phyloP scores from a whole-genome alignment of 176 grass and related monocot species.

The Urochloa ruziziensis region DNA sequence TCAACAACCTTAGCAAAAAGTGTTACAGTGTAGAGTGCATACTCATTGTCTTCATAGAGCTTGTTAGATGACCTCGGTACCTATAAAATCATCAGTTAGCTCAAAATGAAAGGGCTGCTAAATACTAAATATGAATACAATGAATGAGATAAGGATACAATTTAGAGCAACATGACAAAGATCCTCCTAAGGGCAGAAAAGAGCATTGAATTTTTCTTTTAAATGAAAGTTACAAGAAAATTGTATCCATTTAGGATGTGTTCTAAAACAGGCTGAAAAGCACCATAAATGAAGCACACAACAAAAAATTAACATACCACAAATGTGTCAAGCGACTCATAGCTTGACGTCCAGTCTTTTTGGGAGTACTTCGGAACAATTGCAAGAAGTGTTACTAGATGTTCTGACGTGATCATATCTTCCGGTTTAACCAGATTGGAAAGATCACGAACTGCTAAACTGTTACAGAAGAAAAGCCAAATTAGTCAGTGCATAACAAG shows the following conservation, averaged over 20 bases:
- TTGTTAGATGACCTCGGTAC: conserved; percentile 87
- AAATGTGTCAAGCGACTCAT: conserved; percentile 80
- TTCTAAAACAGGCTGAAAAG: conserved; percentile 1
- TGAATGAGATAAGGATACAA: not conserved
- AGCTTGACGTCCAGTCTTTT: conserved; percentile 91
- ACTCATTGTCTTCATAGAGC: conserved; percentile 85
- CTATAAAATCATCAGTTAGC: conserved; percentile 46
- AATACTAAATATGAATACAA: not conserved
- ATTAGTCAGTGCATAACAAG: not conserved
- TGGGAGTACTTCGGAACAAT: conserved; percentile 93
- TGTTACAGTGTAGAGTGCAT: conserved; percentile 91
- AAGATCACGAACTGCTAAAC: conserved; percentile 90
- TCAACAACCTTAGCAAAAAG: conserved; percentile 86
- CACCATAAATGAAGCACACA: not conserved
- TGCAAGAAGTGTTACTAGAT: conserved; percentile 95
- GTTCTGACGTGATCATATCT: conserved; percentile 80
- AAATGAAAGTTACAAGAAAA: not conserved
- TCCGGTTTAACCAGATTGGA: conserved; percentile 87
- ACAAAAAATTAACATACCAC: conserved; percentile 45
- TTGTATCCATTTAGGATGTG: not conserved
- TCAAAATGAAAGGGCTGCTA: not conserved
- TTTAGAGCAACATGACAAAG: not conserved
- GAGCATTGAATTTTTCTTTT: not conserved
- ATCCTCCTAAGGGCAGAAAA: conserved; percentile 7
- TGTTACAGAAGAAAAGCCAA: conserved; percentile 21